phyloP scores from a whole-genome alignment of 768 basidiomycete genomes.

The Gymnopilus junonius region DNA sequence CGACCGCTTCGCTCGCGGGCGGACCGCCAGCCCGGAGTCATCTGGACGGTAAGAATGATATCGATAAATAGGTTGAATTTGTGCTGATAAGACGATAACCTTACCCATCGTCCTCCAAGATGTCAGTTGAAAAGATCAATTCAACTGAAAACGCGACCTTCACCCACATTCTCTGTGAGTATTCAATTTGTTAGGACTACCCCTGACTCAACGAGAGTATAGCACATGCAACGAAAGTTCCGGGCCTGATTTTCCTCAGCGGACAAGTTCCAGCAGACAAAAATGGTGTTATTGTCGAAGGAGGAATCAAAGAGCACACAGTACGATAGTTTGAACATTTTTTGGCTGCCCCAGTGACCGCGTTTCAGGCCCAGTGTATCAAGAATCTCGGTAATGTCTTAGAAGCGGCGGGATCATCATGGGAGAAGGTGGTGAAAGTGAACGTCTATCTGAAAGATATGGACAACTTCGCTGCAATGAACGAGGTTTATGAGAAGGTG shows the following conservation, averaged over 20 bases:
- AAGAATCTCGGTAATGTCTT: slow-evolving; percentile 58
- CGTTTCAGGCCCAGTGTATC: slow-evolving; percentile 56
- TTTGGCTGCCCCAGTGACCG: not conserved
- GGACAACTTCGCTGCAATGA: slow-evolving; percentile 60
- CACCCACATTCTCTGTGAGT: slow-evolving; percentile 55
- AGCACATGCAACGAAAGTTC: slow-evolving; percentile 63
- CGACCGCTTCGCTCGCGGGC: not conserved
- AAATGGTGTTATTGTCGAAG: slow-evolving; percentile 51
- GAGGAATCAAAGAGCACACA: slow-evolving; percentile 65
- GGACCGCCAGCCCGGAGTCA: slow-evolving; percentile 12
- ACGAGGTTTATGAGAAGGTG: slow-evolving; percentile 61
- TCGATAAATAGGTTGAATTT: slow-evolving; percentile 6
- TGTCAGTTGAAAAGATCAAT: slow-evolving; percentile 61
- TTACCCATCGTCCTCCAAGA: slow-evolving; percentile 29
- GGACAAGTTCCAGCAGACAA: slow-evolving; percentile 60
- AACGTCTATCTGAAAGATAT: slow-evolving; percentile 68
- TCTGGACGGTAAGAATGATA: slow-evolving; percentile 1
- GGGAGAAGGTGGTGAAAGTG: slow-evolving; percentile 60
- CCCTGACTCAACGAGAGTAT: not conserved
- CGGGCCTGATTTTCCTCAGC: slow-evolving; percentile 63
- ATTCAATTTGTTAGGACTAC: slow-evolving; percentile 8
- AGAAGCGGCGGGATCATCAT: slow-evolving; percentile 56
- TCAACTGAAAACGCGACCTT: slow-evolving; percentile 46
- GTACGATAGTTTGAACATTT: slow-evolving; percentile 34
- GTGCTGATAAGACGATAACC: slow-evolving; percentile 4